phyloP scores from a whole-genome alignment of 306 rosid species.

The Lotus japonicus region DNA sequence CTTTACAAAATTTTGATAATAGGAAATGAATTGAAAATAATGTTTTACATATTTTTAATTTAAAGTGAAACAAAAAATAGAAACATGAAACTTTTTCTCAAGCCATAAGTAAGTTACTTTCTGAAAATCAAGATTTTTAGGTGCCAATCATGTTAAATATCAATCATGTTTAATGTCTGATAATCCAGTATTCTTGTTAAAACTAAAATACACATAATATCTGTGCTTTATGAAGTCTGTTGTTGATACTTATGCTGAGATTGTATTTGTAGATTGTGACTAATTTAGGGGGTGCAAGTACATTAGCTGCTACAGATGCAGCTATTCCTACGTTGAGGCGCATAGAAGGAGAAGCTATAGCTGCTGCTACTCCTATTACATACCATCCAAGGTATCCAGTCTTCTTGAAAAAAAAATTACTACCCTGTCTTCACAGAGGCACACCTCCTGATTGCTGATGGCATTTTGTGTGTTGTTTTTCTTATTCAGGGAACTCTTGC shows the following conservation, averaged over 20 bases:
- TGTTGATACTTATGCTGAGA: background rate
- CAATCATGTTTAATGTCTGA: background rate
- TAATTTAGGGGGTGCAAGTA: constrained; percentile 96
- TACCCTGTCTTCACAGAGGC: background rate
- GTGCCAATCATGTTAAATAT: constrained; percentile 10
- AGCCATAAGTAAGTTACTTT: background rate
- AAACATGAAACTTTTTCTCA: background rate
- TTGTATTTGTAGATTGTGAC: constrained; percentile 74
- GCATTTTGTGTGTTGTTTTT: constrained; percentile 5
- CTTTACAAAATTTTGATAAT: background rate
- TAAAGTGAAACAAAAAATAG: background rate
- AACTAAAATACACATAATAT: background rate
- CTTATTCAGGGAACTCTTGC: constrained; percentile 79
- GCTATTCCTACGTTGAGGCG: constrained; percentile 99
- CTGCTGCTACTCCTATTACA: constrained; percentile 98
- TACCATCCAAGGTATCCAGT: constrained; percentile 78
- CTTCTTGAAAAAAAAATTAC: background rate
- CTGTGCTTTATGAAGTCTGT: background rate
- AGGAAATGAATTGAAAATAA: background rate
- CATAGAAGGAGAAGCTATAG: constrained; percentile 97
- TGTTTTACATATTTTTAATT: background rate
- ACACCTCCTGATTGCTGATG: constrained; percentile 14
- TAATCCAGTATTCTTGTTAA: background rate
- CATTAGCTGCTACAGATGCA: constrained; percentile 94
- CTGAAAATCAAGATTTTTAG: background rate